Evolutionary conservation across 352 stramenopile species (phyloP), one percentile per base, ranked within the genome.

Genomic region (Phytophthora ohioensis): DNA sequence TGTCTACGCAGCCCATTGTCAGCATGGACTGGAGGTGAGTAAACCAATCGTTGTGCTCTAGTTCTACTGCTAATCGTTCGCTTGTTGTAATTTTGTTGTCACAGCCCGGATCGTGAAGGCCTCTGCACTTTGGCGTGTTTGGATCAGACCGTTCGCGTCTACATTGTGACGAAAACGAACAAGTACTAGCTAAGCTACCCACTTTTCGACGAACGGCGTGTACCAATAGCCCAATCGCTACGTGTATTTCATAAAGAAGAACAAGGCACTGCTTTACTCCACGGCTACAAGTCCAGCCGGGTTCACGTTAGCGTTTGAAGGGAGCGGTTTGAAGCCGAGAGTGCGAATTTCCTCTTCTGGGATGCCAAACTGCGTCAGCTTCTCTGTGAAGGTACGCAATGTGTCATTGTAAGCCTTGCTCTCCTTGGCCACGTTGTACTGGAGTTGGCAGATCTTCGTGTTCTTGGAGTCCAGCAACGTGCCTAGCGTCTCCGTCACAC

Each of bases 1-100:
- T 99, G 45, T 97, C 89, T n/a, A 98, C 97, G 6, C 97, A 99
- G 75, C 97, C 97, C 5, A 98, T 99, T 59, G 82, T 98, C 32
- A 97, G 90, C 69, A 98, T 99, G 79, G 97, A 99, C 80, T 99
- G 97, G 97, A 98, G 82, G 81, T 91, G 42, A n/a, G 61, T 36
- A 17, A 47, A 27, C 30, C 4, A 36, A 38, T 15, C 34, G 0
- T 11, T 36, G 17, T 35, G 21, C 41, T 46, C 35, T 39, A 49
- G 27, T 57, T 43, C 21, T 34, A 55, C 11, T 32, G 30, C 36
- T 72, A 43, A 52, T 47, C 10, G 21, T 31, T 7, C 39, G 34
- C 49, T 48, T 59, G 46, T 35, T 34, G 38, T 38, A 15, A 27
- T 71, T 51, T 63, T 67, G 12, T 55, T 46, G 2, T 17, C 11